Evolutionary conservation across 257 asterid genomes (phyloP).

Genomic region (Oldenlandia corymbosa): DNA sequence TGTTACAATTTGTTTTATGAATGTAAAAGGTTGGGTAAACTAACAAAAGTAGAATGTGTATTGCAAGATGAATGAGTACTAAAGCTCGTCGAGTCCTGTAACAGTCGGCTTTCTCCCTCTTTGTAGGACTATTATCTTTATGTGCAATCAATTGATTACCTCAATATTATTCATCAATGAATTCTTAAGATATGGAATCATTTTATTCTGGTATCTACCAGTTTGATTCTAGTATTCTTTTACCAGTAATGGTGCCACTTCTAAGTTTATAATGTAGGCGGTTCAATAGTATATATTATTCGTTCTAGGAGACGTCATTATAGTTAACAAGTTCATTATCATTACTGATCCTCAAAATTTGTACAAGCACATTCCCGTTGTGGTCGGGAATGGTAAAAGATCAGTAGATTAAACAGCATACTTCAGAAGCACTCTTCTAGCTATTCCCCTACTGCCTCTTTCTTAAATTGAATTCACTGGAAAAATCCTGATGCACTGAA

Average conservation of each 20-base stretch:
- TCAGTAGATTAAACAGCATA: background rate
- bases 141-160: background rate
- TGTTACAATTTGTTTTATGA: no score
- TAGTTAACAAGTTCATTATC: background rate
- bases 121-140: background rate
- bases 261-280: no score
- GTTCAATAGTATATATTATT: background rate
- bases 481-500: conserved; percentile 43
- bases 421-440: conserved; percentile 1
- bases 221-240: no score
- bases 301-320: background rate
- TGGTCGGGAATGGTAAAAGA: conserved; percentile 3
- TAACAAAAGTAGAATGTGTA: no score
- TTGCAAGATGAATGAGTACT: no score
- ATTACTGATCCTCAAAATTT: conserved; percentile 6
- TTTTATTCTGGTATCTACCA: background rate
- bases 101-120: background rate
- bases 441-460: conserved; percentile 10
- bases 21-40: no score
- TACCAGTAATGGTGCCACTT: background rate
- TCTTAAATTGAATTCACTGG: conserved; percentile 25
- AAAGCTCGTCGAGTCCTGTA: no score
- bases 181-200: background rate
- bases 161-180: no score
- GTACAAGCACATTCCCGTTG: conserved; percentile 11